Evolutionary conservation across 768 basidiomycete genomes (phyloP), one percentile per base, ranked within the genome.

Genomic region (Leccinum uliginosum): DNA sequence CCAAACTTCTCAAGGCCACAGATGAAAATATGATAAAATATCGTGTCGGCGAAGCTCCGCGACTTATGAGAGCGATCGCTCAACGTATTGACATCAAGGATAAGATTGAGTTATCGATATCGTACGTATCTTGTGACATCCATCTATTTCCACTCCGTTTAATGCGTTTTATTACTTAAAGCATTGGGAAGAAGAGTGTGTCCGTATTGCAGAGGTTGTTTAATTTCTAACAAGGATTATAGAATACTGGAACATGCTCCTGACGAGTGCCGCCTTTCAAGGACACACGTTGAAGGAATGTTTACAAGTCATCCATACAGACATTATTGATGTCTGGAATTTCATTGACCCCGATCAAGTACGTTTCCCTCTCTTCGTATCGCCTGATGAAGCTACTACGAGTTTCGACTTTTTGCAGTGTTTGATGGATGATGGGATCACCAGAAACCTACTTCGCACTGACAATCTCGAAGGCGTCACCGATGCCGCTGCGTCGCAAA

Each of bases 1-100:
- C 51, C 5, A 6, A 26, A 0, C 54, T 62, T 30, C 19, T 59
- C 48, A 47, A 12, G 3, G 54, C 40, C 14, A 63, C 40, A 6
- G 6, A 44, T 4, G 23, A 53, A 26, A 48, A 15, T 15, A 64
- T 64, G 62, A 24, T 17, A 5, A 45, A 38, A 5, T 48, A 56
- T 40, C 12, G 53, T 35, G 40, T 54, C 17, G 47, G 56, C 17
- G 62, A 64, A 50, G 62, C 49, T 4, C 58, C 62, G 1, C 54
- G 51, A 11, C 12, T 46, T 15, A 8, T 54, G 19, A 62, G 62
- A 7, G 17, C 50, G 24, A 64, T 64, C 10, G 62, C 62, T 27
- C 62, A 63, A 9, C 58, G 62, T 7, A 38, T 64, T 34, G 56
- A 53, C 3, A 51, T 64, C 23, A 63, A 64, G 49, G 40, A 60